phyloP scores from a whole-genome alignment of 176 grass and related monocot genomes.

The Bolboschoenus planiculmis region DNA sequence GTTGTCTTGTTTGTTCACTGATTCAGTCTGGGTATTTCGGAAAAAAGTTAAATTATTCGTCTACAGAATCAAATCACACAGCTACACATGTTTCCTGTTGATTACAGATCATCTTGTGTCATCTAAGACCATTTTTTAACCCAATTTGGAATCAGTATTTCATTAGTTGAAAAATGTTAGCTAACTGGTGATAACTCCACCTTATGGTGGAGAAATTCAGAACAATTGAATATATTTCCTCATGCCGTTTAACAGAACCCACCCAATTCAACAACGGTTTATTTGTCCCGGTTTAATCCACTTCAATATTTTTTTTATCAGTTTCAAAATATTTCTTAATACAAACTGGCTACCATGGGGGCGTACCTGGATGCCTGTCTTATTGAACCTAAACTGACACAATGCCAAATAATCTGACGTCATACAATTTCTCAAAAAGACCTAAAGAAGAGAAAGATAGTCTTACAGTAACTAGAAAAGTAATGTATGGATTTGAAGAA shows the following conservation, averaged over 20 bases:
- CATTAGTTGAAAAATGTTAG: not conserved
- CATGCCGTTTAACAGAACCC: not conserved
- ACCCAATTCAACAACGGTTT: not conserved
- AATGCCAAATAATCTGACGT: not conserved
- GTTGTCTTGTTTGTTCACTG: not conserved
- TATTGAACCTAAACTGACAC: not conserved
- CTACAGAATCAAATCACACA: not conserved
- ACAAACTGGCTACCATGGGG: too few species aligned
- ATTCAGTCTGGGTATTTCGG: not conserved
- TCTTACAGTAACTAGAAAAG: conserved; percentile 76
- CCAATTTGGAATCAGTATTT: not conserved
- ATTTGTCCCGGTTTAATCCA: not conserved
- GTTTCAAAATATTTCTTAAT: conserved; percentile 1
- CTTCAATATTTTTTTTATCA: not conserved
- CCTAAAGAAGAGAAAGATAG: not conserved
- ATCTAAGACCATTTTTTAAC: not conserved
- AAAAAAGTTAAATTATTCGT: not conserved
- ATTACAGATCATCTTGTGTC: not conserved
- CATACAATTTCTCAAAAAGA: not conserved
- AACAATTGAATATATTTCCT: not conserved
- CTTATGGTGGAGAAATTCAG: not conserved
- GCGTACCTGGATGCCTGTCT: not conserved
- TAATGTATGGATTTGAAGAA: conserved; percentile 69
- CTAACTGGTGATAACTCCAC: not conserved
- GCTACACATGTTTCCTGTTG: not conserved